phyloP scores from a whole-genome alignment of 257 asterid species.

The Solanum pimpinellifolium region DNA sequence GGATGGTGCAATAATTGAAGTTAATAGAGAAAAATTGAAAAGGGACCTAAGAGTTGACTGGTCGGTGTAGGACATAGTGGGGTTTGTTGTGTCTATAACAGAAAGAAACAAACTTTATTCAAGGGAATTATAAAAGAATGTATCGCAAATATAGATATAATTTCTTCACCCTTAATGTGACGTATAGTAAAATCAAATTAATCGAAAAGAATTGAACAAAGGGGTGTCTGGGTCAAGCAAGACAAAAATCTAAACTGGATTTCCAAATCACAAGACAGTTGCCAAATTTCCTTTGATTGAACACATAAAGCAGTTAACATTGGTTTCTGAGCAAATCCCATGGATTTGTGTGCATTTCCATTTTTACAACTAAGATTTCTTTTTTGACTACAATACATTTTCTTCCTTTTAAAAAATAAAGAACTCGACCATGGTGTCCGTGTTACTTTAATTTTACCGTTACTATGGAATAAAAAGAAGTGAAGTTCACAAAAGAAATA shows the following conservation, averaged over 20 bases:
- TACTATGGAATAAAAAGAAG: background rate
- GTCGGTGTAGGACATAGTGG: background rate
- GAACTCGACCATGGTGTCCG: background rate
- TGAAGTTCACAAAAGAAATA: background rate
- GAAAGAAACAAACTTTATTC: background rate
- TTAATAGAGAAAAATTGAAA: background rate
- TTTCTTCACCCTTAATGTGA: background rate
- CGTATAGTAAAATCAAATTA: background rate
- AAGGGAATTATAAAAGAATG: background rate
- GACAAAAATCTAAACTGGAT: slow-evolving; percentile 15
- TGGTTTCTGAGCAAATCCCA: background rate
- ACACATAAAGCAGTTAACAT: background rate
- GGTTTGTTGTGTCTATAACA: background rate
- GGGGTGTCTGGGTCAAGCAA: slow-evolving; percentile 13
- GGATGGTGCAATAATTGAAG: background rate
- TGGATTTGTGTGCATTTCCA: background rate
- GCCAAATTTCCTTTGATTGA: background rate
- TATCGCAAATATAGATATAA: background rate
- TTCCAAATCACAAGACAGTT: slow-evolving; percentile 6
- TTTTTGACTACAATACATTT: background rate
- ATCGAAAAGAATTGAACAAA: background rate
- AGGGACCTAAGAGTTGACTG: background rate
- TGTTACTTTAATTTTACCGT: background rate
- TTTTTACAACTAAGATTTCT: background rate
- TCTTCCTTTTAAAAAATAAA: background rate